phyloP scores from a whole-genome alignment of 441 rosid species.

The Pelargonium fulgidum region DNA sequence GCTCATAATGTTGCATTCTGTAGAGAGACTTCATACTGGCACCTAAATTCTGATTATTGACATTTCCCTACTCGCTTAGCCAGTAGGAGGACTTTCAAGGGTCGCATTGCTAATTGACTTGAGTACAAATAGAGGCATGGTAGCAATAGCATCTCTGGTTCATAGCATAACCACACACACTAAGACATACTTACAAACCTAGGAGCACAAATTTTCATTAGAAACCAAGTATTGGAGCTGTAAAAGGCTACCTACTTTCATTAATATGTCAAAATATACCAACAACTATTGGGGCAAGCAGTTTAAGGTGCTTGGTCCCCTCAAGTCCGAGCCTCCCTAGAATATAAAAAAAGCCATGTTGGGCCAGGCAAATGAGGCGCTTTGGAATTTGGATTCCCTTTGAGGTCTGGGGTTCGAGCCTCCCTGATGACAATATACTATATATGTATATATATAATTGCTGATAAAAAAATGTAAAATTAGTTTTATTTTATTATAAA shows the following conservation, averaged over 20 bases:
- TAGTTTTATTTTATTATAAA: slow-evolving; percentile 8
- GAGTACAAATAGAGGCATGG: neutral
- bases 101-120: neutral
- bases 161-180: neutral
- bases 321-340: too few relatives aligned
- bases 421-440: neutral
- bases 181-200: neutral
- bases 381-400: too few relatives aligned
- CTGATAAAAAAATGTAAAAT: neutral
- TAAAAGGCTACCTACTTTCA: neutral
- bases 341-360: too few relatives aligned
- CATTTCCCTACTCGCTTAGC: neutral
- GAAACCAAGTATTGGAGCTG: neutral
- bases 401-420: too few relatives aligned
- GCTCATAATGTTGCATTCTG: neutral
- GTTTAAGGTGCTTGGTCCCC: too few relatives aligned
- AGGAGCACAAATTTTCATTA: neutral
- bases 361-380: too few relatives aligned
- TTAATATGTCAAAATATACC: neutral
- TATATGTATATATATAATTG: neutral
- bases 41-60: neutral
- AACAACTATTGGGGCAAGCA: too few relatives aligned
- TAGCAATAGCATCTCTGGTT: neutral
- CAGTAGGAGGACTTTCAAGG: neutral
- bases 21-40: neutral